phyloP scores from a whole-genome alignment of 1,139 yeast species.

The Taphrina deformans region DNA sequence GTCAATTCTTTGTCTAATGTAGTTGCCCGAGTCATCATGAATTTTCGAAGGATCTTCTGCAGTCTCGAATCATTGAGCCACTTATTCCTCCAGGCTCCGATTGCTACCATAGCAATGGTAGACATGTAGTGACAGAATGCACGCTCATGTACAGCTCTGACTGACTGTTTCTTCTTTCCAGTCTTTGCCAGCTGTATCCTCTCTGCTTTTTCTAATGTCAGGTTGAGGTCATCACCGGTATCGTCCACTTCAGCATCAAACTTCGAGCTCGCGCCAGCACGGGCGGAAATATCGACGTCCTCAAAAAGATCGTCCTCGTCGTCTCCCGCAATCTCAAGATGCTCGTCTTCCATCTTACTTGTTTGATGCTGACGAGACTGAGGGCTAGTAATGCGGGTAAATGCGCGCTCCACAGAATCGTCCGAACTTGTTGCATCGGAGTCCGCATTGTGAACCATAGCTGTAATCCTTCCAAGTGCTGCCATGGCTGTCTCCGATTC shows the following conservation, averaged over 20 bases:
- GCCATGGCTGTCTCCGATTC: conserved; percentile 1
- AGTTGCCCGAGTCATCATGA: background rate
- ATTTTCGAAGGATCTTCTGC: conserved; percentile 40
- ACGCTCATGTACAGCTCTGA: conserved; percentile 63
- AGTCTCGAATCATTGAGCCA: conserved; percentile 67
- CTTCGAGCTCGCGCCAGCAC: conserved; percentile 15
- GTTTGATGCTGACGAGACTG: background rate
- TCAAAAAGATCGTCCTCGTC: conserved; percentile 22
- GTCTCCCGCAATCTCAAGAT: background rate
- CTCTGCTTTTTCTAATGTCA: conserved; percentile 27
- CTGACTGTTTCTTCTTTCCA: conserved; percentile 42
- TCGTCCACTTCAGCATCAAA: background rate
- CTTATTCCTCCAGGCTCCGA: conserved; percentile 65
- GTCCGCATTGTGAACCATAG: background rate
- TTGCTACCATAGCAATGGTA: conserved; percentile 59
- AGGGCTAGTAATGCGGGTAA: background rate
- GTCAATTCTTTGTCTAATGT: conserved; percentile 8
- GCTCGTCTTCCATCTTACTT: background rate
- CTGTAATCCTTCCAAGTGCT: conserved; percentile 1
- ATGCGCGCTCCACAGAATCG: background rate
- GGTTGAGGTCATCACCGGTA: background rate
- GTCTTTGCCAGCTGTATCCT: conserved; percentile 21
- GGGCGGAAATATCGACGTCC: conserved; percentile 9
- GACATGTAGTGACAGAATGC: conserved; percentile 59
- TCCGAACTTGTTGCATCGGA: background rate